Base-by-base conservation (phyloP, 2,329 filamentous ascomycete species). In the Ceratocystis cacaofunesta region DNA sequence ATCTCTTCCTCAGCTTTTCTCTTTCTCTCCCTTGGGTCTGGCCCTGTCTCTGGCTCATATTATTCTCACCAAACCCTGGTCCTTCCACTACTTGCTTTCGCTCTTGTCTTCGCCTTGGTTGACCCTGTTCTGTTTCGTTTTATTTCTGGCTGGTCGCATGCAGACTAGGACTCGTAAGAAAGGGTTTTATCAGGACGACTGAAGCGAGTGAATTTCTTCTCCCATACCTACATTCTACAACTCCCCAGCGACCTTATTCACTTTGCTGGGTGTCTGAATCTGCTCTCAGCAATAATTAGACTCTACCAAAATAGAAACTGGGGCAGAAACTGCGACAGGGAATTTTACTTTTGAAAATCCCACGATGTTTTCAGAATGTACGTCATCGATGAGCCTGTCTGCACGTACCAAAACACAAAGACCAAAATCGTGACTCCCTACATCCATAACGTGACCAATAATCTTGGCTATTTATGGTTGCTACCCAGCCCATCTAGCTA, bases 281-380 rank as follows among this genome's bases (percentile, higher is more conserved):
- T 36, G 17, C 32, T 5, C 28, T 58, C 25, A 22, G 28, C n/a
- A n/a, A 19, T 19, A 36, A 10, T 36, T 36, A 19, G 5, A n/a
- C 55, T 6, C 5, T 32, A 4, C 32, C 2, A 19, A 17, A 36
- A 58, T 8, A 32, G 2, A 58, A 58, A 58, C 28, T 2, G 28
- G 15, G 55, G 32, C 28, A 17, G 55, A 58, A 58, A 58, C n/a
- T 30, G 55, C 55, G 55, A 36, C 55, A n/a, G n/a, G 17, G n/a
- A 36, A 32, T n/a, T 32, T 10, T 36, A 15, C 55, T 32, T 19
- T 8, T 5, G 5, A 32, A 50, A 48, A 43, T 52, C 63, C 65
- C 62, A 73, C 62, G 62, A 78, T 78, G 76, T 78, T 78, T 78
- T 95, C 90, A 66, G 90, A 95, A 85, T 95, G 90, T 95, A 82